Conservation (phyloP, 192 early-diverging fungal species). For the Phlyctochytrium bullatum region DNA sequence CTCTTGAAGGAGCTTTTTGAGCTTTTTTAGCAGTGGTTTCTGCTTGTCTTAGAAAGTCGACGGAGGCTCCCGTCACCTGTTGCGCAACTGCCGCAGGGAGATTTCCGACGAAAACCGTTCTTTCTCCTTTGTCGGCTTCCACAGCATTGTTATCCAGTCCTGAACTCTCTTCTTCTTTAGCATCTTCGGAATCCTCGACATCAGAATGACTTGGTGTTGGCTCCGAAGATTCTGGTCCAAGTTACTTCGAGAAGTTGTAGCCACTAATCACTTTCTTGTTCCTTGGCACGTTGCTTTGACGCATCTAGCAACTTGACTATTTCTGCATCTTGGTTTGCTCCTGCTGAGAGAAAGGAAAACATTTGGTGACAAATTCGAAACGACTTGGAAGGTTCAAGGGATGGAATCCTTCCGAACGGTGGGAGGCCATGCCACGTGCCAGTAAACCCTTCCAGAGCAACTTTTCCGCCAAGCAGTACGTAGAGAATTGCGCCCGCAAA, state of each 20-base stretch:
- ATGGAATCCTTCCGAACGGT: too few species aligned
- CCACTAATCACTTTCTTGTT: background rate
- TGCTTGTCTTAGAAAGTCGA: background rate
- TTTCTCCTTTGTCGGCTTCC: conserved; percentile 60
- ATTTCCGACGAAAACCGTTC: conserved; percentile 97
- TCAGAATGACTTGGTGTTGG: conserved; percentile 9
- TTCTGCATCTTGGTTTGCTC: background rate
- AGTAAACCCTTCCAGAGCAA: background rate
- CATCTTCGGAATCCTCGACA: conserved; percentile 22
- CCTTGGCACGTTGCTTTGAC: conserved; percentile 7
- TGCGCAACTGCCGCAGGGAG: conserved; percentile 61
- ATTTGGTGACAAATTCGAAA: too few species aligned
- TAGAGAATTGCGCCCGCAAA: background rate
- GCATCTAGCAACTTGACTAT: background rate
- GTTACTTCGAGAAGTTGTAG: background rate
- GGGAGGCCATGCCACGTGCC: too few species aligned
- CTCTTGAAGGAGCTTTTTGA: conserved; percentile 64
- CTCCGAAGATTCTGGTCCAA: conserved; percentile 12
- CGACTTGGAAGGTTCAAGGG: too few species aligned
- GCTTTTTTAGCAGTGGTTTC: conserved; percentile 59
- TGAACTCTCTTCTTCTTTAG: conserved; percentile 22
- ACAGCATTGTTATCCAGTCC: too few species aligned
- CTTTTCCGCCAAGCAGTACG: background rate
- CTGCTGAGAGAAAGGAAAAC: background rate
- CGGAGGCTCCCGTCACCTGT: conserved; percentile 44